phyloP scores from a whole-genome alignment of 768 basidiomycete genomes.

The Pleurotus tuoliensis region DNA sequence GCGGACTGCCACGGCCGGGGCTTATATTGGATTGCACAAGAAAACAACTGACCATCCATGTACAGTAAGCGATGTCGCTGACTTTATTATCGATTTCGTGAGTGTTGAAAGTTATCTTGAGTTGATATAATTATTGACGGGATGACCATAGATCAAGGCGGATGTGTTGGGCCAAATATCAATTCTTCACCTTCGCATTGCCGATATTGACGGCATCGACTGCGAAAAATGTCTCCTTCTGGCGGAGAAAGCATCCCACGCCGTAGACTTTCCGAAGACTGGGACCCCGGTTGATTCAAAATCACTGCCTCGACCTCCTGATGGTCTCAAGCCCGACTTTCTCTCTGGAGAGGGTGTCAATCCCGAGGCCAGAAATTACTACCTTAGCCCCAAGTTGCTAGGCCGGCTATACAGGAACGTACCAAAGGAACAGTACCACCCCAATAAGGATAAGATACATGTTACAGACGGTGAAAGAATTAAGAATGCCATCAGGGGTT shows the following conservation, averaged over 20 bases:
- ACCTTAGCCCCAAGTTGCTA: conserved; percentile 38
- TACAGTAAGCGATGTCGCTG: conserved; percentile 37
- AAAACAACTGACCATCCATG: conserved; percentile 28
- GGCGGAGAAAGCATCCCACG: conserved; percentile 42
- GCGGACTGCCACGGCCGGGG: conserved; percentile 26
- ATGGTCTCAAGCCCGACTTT: conserved; percentile 35
- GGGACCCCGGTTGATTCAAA: conserved; percentile 35
- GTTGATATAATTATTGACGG: no score
- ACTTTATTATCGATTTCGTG: conserved; percentile 47
- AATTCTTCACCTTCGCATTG: conserved; percentile 38
- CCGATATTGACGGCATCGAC: conserved; percentile 33
- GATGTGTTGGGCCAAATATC: conserved; percentile 40
- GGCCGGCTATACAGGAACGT: conserved; percentile 44
- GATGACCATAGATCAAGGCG: conserved; percentile 21
- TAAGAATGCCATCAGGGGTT: conserved; percentile 17
- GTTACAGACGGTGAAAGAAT: conserved; percentile 17
- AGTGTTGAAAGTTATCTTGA: conserved; percentile 11
- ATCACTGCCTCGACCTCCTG: conserved; percentile 26
- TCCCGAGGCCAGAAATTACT: conserved; percentile 22
- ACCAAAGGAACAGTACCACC: conserved; percentile 29
- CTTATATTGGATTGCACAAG: conserved; percentile 32
- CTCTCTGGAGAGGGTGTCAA: conserved; percentile 36
- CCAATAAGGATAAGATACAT: conserved; percentile 11
- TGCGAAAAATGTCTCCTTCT: conserved; percentile 34
- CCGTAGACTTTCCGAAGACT: conserved; percentile 45